phyloP scores from a whole-genome alignment of 441 rosid genomes.

The Euphorbia celastroides region DNA sequence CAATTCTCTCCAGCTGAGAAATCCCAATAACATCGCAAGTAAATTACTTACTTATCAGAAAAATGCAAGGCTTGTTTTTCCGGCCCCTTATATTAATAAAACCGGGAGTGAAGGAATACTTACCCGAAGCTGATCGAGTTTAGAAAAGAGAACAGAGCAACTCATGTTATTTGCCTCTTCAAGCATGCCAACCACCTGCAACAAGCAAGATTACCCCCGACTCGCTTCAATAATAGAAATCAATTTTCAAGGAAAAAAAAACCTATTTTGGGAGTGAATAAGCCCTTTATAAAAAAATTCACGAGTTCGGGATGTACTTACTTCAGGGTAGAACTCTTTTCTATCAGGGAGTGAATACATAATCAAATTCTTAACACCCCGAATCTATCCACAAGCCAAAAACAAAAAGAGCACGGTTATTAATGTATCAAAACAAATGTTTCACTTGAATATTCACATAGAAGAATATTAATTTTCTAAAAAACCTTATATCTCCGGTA shows the following conservation, averaged over 20 bases:
- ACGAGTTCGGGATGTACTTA: constrained; percentile 25
- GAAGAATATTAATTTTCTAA: no score
- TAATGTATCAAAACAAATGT: background rate
- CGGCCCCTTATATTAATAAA: background rate
- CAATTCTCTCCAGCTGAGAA: constrained; percentile 74
- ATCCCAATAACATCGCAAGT: constrained; percentile 4
- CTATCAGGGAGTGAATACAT: constrained; percentile 89
- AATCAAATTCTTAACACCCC: constrained; percentile 75
- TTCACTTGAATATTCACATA: no score
- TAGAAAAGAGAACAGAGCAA: constrained; percentile 75
- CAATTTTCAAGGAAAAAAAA: no score
- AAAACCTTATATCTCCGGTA: constrained; percentile 84
- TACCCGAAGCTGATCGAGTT: constrained; percentile 71
- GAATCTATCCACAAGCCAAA: constrained; percentile 63
- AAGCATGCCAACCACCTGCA: constrained; percentile 84
- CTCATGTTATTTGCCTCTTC: constrained; percentile 62
- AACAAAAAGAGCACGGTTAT: no score
- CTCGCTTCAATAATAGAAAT: background rate
- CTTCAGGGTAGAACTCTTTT: constrained; percentile 95
- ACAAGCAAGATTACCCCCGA: constrained; percentile 3
- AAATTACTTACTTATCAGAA: background rate
- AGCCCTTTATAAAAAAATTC: background rate
- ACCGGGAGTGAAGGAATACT: background rate
- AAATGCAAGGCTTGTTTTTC: background rate
- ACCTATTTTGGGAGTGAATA: no score